These are phyloP conservation scores for Camelina neglecta DNA, from an alignment of 345 rosid genomes.

Conservation along the genomic window DNA sequence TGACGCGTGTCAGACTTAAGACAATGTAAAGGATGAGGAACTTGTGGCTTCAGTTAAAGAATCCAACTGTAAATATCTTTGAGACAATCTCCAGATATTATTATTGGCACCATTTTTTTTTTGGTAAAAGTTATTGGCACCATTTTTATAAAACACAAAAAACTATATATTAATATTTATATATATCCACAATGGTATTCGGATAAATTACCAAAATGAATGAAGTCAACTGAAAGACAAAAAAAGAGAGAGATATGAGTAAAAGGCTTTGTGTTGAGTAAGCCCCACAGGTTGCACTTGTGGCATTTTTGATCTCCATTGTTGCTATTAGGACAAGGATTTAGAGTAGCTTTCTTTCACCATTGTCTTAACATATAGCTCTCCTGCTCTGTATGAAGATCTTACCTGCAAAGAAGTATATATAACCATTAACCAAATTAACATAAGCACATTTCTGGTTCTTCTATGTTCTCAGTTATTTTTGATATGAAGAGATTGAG, in stretches of 20 bases:
- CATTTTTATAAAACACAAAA: background rate
- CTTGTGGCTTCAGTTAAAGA: constrained; percentile 29
- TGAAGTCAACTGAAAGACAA: background rate
- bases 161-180: background rate
- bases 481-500: background rate
- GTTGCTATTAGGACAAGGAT: constrained; percentile 8
- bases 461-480: background rate
- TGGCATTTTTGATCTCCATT: background rate
- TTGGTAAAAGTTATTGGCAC: background rate
- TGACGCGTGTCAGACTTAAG: constrained; percentile 34
- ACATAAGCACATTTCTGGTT: constrained; percentile 20
- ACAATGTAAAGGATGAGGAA: constrained; percentile 27
- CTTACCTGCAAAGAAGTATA: constrained; percentile 64
- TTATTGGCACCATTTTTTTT: background rate
- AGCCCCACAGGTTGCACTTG: background rate
- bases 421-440: background rate
- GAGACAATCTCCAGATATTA: background rate
- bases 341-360: constrained; percentile 64
- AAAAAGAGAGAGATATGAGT: background rate
- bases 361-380: constrained; percentile 93
- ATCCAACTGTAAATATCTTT: constrained; percentile 22
- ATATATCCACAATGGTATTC: constrained; percentile 25
- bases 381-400: constrained; percentile 95
- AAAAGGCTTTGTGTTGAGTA: constrained; percentile 15
- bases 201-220: background rate